These are phyloP conservation scores for Pythium diclinum DNA, from an alignment of 352 stramenopile species.

Conservation along the genomic window DNA sequence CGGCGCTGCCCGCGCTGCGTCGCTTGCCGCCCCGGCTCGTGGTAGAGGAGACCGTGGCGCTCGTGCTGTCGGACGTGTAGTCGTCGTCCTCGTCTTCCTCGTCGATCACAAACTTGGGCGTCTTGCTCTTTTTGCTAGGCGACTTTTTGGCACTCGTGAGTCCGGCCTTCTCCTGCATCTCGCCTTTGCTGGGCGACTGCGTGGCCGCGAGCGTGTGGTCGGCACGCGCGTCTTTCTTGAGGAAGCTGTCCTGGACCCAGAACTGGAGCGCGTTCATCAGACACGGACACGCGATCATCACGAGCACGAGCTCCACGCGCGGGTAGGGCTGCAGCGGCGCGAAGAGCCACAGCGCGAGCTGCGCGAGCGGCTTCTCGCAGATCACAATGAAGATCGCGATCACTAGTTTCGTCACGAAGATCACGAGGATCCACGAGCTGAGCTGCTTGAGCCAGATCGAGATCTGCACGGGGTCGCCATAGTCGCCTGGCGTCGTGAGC, in stretches of 20 bases:
- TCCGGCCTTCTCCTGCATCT: slow-evolving; percentile 1
- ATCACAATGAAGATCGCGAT: slow-evolving; percentile 73
- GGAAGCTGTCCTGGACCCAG: slow-evolving; percentile 89
- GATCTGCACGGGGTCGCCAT: slow-evolving; percentile 65
- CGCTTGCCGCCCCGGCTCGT: slow-evolving; percentile 10
- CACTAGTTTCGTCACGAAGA: slow-evolving; percentile 75
- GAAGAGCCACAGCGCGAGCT: slow-evolving; percentile 66
- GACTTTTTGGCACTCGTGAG: background rate
- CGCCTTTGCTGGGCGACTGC: slow-evolving; percentile 22
- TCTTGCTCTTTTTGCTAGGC: slow-evolving; percentile 1
- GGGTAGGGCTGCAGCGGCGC: slow-evolving; percentile 61
- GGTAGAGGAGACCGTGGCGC: slow-evolving; percentile 8
- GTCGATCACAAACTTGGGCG: slow-evolving; percentile 29
- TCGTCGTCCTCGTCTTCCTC: slow-evolving; percentile 24
- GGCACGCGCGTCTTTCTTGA: slow-evolving; percentile 77
- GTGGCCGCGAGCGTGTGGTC: slow-evolving; percentile 26
- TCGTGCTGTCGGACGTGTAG: slow-evolving; percentile 21
- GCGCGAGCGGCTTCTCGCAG: slow-evolving; percentile 60
- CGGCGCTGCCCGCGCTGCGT: slow-evolving; percentile 1
- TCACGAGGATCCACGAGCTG: slow-evolving; percentile 76
- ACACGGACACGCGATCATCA: slow-evolving; percentile 88
- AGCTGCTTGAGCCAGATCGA: slow-evolving; percentile 71
- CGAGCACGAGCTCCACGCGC: slow-evolving; percentile 68
- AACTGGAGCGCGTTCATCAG: slow-evolving; percentile 89
- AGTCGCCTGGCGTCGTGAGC: slow-evolving; percentile 69